Evolutionary conservation across 768 basidiomycete species (phyloP).

Genomic region (Cystobasidium tubakii): DNA sequence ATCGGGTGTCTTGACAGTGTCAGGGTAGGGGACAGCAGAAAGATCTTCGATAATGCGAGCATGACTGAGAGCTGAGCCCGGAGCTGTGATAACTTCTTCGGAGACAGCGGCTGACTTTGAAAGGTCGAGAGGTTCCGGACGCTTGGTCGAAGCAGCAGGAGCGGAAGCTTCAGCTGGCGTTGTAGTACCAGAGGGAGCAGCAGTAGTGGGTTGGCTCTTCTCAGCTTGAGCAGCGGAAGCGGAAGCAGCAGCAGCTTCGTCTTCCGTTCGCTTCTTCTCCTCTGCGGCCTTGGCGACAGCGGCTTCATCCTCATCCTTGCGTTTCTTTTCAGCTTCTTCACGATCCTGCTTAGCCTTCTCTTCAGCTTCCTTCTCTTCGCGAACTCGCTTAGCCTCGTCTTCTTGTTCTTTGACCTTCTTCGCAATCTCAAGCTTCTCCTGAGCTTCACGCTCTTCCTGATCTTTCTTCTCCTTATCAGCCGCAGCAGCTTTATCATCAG

Average conservation of each 20-base stretch:
- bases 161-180: slow-evolving; percentile 43
- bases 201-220: slow-evolving; percentile 40
- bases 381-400: slow-evolving; percentile 45
- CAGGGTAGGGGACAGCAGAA: slow-evolving; percentile 69
- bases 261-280: slow-evolving; percentile 46
- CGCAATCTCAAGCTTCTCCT: slow-evolving; percentile 42
- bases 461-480: slow-evolving; percentile 54
- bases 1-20: slow-evolving; percentile 71
- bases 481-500: slow-evolving; percentile 67
- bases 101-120: background rate
- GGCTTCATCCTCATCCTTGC: slow-evolving; percentile 47
- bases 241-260: slow-evolving; percentile 28
- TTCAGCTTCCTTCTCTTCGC: slow-evolving; percentile 39
- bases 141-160: slow-evolving; percentile 38
- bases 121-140: slow-evolving; percentile 32
- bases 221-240: slow-evolving; percentile 46
- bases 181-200: slow-evolving; percentile 41
- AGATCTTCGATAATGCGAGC: slow-evolving; percentile 83
- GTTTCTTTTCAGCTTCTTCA: slow-evolving; percentile 43
- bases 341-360: slow-evolving; percentile 47
- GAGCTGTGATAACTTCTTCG: slow-evolving; percentile 39
- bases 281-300: slow-evolving; percentile 43
- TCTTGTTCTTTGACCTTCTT: slow-evolving; percentile 36
- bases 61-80: slow-evolving; percentile 57
- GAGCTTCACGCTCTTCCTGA: slow-evolving; percentile 47